These are phyloP conservation scores for Hymenoscyphus fructigenus DNA, from an alignment of 2,329 filamentous ascomycete genomes.

Conservation along the genomic window DNA sequence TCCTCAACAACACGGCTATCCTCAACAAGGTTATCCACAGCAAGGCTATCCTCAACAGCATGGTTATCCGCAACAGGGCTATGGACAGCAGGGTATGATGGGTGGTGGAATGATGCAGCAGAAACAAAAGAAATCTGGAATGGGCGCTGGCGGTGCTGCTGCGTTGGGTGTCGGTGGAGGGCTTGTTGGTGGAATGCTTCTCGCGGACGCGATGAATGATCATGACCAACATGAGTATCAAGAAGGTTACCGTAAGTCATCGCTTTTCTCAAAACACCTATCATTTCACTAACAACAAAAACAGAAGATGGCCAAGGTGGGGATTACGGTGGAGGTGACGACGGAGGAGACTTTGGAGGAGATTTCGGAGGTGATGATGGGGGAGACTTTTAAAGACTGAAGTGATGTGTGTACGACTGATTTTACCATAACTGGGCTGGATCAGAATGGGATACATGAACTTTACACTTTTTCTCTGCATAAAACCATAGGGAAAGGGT, in stretches of 20 bases:
- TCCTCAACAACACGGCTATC: slow-evolving; percentile 33
- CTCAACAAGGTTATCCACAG: slow-evolving; percentile 40
- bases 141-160: slow-evolving; percentile 69
- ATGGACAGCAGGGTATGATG: slow-evolving; percentile 25
- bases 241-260: slow-evolving; percentile 43
- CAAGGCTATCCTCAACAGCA: slow-evolving; percentile 37
- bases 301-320: slow-evolving; percentile 23
- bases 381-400: slow-evolving; percentile 24
- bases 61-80: slow-evolving; percentile 39
- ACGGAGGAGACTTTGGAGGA: slow-evolving; percentile 29
- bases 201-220: slow-evolving; percentile 67
- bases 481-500: background rate
- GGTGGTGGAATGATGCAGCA: slow-evolving; percentile 35
- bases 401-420: background rate
- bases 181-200: slow-evolving; percentile 72
- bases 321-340: slow-evolving; percentile 20
- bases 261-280: background rate
- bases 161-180: slow-evolving; percentile 80
- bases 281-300: slow-evolving; percentile 11
- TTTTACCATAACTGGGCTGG: background rate
- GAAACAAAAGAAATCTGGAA: slow-evolving; percentile 48
- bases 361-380: slow-evolving; percentile 25
- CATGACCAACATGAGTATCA: slow-evolving; percentile 58
- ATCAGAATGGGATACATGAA: background rate
- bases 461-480: background rate